Percentiles rank a stretch among this genome's conserved stretches.
These are phyloP conservation scores for Blakeslea trispora DNA, from an alignment of 371 early-diverging fungal species.

Conservation along the genomic window DNA sequence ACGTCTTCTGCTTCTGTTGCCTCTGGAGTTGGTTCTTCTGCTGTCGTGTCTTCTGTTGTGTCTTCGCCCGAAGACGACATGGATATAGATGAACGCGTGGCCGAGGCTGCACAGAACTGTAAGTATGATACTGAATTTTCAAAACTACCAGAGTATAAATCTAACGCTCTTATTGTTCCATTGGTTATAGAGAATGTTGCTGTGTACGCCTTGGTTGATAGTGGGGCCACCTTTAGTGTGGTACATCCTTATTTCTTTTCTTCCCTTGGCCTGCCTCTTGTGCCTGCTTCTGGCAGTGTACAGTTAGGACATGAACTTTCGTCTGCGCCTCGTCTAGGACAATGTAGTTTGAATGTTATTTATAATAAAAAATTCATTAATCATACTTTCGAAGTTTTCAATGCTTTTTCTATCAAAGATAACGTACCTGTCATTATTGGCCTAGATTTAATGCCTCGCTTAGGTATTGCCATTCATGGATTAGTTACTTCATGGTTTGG, in stretches of 20 bases:
- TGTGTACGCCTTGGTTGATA: constrained; percentile 10
- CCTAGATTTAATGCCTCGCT: constrained; percentile 6
- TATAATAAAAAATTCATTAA: constrained; percentile 10
- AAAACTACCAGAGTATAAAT: neutral
- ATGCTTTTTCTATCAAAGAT: constrained; percentile 3
- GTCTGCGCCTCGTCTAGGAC: neutral
- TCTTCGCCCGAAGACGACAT: neutral
- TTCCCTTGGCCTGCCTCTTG: neutral
- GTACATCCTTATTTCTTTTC: constrained; percentile 1
- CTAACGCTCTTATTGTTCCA: constrained; percentile 4
- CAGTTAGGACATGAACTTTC: neutral
- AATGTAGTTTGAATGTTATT: neutral
- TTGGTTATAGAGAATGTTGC: constrained; percentile 8
- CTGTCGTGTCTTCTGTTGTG: too few relatives aligned
- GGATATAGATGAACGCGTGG: neutral
- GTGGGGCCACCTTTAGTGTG: constrained; percentile 6
- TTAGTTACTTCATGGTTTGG: constrained; percentile 2
- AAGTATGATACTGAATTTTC: constrained; percentile 8
- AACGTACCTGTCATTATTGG: constrained; percentile 6
- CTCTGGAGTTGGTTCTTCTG: neutral
- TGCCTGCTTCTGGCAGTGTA: neutral
- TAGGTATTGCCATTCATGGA: neutral
- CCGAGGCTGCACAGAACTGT: constrained; percentile 5
- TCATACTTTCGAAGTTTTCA: constrained; percentile 17
- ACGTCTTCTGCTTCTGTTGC: neutral